Evolutionary conservation across 75 land plant species (phyloP).

Genomic region (Pinus albicaulis): DNA sequence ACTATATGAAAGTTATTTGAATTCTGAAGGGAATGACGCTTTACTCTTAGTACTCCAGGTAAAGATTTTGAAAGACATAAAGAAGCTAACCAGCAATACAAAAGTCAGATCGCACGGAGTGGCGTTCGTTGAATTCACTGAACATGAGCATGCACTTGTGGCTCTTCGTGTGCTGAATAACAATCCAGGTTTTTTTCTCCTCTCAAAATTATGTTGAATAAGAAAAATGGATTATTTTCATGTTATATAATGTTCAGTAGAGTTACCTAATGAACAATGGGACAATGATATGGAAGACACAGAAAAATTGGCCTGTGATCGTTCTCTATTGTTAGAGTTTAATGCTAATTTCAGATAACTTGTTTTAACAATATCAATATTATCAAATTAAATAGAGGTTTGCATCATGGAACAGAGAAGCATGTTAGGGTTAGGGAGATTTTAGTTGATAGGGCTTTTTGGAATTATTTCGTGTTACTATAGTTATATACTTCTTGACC

Average conservation of each 20-base stretch:
- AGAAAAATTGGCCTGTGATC: no score
- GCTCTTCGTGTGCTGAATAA: slow-evolving; percentile 95
- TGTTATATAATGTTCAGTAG: not conserved
- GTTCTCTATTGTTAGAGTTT: not conserved
- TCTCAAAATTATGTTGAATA: not conserved
- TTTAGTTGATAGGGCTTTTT: not conserved
- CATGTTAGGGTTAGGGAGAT: not conserved
- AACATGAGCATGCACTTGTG: slow-evolving; percentile 96
- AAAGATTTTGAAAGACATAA: slow-evolving; percentile 72
- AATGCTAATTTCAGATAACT: not conserved
- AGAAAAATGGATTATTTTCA: not conserved
- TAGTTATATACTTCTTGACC: not conserved
- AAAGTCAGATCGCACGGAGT: slow-evolving; percentile 71
- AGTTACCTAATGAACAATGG: not conserved
- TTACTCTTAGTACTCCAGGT: slow-evolving; percentile 37
- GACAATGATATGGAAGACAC: no score
- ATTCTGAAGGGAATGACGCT: not conserved
- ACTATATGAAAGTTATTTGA: not conserved
- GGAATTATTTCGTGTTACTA: not conserved
- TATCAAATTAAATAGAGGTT: no score
- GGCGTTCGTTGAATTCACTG: slow-evolving; percentile 91
- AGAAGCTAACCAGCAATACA: slow-evolving; percentile 27
- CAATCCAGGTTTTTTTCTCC: slow-evolving; percentile 72
- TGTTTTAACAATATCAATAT: not conserved
- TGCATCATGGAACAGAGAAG: not conserved